Evolutionary conservation across 2,329 filamentous ascomycete genomes (phyloP).

Genomic region (Hawksworthiomyces lignivorus): DNA sequence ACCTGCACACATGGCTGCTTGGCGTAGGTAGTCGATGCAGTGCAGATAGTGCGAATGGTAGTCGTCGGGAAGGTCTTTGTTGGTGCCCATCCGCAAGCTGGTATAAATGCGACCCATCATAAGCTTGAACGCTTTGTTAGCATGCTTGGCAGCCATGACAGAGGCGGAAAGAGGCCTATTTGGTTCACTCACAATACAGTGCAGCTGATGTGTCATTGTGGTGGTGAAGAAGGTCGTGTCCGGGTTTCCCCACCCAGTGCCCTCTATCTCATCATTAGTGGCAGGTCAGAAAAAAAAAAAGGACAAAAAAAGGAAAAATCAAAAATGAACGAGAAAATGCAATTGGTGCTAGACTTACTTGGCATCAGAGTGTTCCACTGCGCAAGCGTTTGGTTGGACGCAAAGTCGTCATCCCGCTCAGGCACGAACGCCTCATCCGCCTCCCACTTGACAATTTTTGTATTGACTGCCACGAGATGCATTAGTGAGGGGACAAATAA

Average conservation of each 20-base stretch:
- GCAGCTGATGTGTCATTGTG: conserved; percentile 33
- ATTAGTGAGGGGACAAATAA: too few relatives aligned
- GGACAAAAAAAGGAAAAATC: too few relatives aligned
- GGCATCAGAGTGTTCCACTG: conserved; percentile 34
- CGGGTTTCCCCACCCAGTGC: conserved; percentile 27
- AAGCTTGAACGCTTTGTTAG: too few relatives aligned
- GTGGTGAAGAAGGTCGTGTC: conserved; percentile 32
- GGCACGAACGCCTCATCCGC: conserved; percentile 32
- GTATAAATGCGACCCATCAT: conserved; percentile 29
- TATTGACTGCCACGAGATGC: too few relatives aligned
- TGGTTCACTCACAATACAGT: conserved; percentile 27
- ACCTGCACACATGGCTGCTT: conserved; percentile 31
- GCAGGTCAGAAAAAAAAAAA: too few relatives aligned
- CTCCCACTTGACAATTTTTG: conserved; percentile 29
- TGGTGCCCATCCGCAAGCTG: conserved; percentile 13
- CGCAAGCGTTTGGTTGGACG: conserved; percentile 26
- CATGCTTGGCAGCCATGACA: too few relatives aligned
- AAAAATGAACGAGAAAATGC: too few relatives aligned
- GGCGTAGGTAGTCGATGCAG: conserved; percentile 34
- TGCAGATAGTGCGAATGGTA: conserved; percentile 30
- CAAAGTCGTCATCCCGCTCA: conserved; percentile 30
- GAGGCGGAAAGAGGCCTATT: not conserved
- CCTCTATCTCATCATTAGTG: too few relatives aligned
- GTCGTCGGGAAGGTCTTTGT: conserved; percentile 19
- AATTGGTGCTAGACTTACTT: conserved; percentile 25